Conservation (phyloP, 2,329 filamentous ascomycete genomes). For the Colletotrichum sp. region DNA sequence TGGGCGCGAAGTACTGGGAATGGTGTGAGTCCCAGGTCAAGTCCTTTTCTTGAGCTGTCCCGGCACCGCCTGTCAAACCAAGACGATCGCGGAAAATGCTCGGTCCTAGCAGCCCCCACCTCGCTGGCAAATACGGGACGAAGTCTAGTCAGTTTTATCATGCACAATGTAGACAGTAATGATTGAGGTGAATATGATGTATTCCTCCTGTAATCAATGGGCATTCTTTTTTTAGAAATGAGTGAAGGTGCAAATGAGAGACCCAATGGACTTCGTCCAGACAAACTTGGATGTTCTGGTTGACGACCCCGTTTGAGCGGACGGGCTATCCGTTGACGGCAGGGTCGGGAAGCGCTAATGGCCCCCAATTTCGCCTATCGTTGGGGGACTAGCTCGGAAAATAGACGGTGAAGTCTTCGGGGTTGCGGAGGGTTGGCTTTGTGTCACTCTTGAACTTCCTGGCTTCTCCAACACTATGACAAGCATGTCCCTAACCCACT, state of each 20-base stretch:
- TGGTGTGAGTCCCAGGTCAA: background rate
- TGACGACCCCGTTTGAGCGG: background rate
- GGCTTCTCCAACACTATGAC: fast-evolving
- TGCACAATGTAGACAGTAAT: fast-evolving
- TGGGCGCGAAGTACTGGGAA: fast-evolving
- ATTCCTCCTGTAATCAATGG: fast-evolving
- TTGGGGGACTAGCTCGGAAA: background rate
- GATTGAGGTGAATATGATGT: fast-evolving
- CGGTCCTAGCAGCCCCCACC: fast-evolving
- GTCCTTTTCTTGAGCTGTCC: background rate
- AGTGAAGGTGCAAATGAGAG: background rate
- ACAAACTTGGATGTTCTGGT: background rate
- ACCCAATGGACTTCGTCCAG: fast-evolving
- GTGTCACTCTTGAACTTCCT: fast-evolving
- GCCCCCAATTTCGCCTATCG: background rate
- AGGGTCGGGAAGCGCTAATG: background rate
- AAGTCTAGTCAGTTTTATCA: background rate
- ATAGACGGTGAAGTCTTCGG: background rate
- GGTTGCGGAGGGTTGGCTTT: fast-evolving
- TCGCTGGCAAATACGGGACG: background rate
- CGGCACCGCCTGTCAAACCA: fast-evolving
- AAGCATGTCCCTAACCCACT: background rate
- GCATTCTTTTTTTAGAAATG: background rate
- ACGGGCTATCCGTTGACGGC: background rate
- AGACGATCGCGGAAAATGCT: fast-evolving